These are phyloP conservation scores for Acer saccharum DNA, from an alignment of 345 rosid genomes.

Conservation along the genomic window DNA sequence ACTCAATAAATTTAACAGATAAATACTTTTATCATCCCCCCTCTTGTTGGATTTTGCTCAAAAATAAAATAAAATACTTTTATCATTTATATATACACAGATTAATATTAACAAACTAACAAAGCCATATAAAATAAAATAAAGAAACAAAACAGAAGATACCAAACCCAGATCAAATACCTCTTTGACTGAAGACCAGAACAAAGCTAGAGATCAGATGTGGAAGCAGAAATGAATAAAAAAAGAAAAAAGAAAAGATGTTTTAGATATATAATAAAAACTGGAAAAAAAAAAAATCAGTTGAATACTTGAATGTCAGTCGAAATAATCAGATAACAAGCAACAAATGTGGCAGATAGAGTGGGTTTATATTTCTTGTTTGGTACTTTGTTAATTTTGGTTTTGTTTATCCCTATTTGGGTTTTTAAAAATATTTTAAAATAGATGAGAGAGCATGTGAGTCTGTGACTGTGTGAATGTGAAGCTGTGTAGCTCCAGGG, in stretches of 20 bases:
- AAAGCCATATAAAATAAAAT: neutral
- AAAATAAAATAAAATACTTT: no score
- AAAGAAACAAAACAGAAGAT: constrained; percentile 7
- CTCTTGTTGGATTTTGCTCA: no score
- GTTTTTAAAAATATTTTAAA: neutral
- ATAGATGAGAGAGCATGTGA: neutral
- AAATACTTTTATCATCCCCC: neutral
- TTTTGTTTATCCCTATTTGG: neutral
- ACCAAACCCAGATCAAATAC: constrained; percentile 39
- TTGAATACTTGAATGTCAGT: constrained; percentile 45
- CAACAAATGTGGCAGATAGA: constrained; percentile 15
- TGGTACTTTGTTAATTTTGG: neutral
- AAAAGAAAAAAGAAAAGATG: constrained; percentile 26
- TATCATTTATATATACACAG: neutral
- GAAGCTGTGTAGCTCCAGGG: constrained; percentile 18
- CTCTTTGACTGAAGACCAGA: constrained; percentile 34
- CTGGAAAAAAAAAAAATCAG: constrained; percentile 20
- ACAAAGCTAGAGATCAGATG: constrained; percentile 24
- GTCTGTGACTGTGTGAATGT: constrained; percentile 28
- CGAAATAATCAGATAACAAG: constrained; percentile 14
- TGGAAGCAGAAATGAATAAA: constrained; percentile 27
- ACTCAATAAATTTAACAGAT: neutral
- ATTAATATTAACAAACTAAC: neutral
- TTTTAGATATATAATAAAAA: constrained; percentile 28
- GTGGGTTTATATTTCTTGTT: constrained; percentile 40